Evolutionary conservation across 805 yeast species (phyloP), one percentile per base, ranked within the genome.

Genomic region (Sungouiozyma ichnusensis): DNA sequence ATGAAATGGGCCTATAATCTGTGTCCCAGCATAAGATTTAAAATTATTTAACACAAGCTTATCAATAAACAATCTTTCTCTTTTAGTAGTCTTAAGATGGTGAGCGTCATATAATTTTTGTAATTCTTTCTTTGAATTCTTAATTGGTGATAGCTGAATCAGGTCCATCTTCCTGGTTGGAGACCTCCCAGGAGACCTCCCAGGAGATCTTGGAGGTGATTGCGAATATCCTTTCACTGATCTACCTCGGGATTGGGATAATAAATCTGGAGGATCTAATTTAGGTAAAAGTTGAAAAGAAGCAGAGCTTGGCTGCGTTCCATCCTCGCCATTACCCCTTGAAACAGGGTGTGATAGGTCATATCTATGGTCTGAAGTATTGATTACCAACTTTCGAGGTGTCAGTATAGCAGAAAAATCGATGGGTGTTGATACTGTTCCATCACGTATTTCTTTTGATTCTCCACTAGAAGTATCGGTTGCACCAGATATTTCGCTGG

Each of bases 1-100:
- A 53, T 92, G 83, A 62, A 92, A 92, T 0, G 99, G 99, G 0
- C 99, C 99, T 39, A 92, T 84, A 5, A 76, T 76, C 64, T 92
- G 97, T 15, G 72, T 67, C 0, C 98, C 98, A 1, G 97, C 97
- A 58, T 92, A 92, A 0, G 97, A 87, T 58, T 92, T 92, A 73
- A 92, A 92, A 58, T 92, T 83, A 2, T 80, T 79, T 35, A 94
- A 68, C 1, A 81, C 81, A 20, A 92, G 63, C 50, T 77, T 76
- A 36, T 78, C 67, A 36, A 92, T 88, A 5, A 85, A 92, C 19
- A 92, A 62, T 38, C 98, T 67, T 20, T 48, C 52, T 41, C 19
- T 79, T 72, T 50, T 65, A 69, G 49, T 37, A 35, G 44, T 43
- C 50, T 58, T 42, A 40, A 44, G 36, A 48, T 44, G 55, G 50